A percentile compares a stretch with the other conserved stretches of the same genome.
phyloP scores from a whole-genome alignment of 176 grass and related monocot genomes.

The Puya raimondii region DNA sequence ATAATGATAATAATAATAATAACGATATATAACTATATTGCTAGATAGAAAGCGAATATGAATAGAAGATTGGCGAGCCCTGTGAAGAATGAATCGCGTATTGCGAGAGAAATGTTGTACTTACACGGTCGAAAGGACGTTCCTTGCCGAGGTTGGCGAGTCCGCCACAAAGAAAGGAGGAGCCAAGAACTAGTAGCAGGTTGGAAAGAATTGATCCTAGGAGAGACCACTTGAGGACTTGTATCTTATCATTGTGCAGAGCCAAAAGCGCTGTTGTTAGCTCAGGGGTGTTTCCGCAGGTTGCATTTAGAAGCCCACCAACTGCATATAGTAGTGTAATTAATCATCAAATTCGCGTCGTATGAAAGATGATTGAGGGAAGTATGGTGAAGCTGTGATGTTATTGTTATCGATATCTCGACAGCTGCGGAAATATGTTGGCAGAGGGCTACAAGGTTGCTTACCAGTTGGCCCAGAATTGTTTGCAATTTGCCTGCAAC shows the following conservation, averaged over 20 bases:
- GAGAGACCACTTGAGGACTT: slow-evolving; percentile 61
- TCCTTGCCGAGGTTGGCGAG: too few species aligned
- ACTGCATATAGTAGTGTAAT: slow-evolving; percentile 12
- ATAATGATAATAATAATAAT: too few species aligned
- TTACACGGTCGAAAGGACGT: too few species aligned
- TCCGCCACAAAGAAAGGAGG: too few species aligned
- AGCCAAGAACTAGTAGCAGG: too few species aligned
- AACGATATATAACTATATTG: too few species aligned
- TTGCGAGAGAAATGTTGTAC: too few species aligned
- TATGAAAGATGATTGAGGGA: slow-evolving; percentile 1
- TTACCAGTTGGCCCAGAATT: too few species aligned
- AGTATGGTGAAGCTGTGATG: neutral
- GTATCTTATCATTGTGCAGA: slow-evolving; percentile 47
- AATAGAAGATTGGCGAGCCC: too few species aligned
- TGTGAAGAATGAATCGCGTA: too few species aligned
- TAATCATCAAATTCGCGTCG: neutral
- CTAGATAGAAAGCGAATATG: too few species aligned
- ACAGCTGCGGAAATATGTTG: neutral
- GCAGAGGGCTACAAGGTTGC: neutral
- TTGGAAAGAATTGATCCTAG: too few species aligned
- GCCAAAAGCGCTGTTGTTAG: slow-evolving; percentile 52
- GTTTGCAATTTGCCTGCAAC: neutral
- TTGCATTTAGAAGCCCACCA: slow-evolving; percentile 67
- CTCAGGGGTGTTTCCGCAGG: slow-evolving; percentile 59
- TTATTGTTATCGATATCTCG: neutral